Evolutionary conservation across 2,329 filamentous ascomycete species (phyloP).

Genomic region (Fusarium subtropicale): DNA sequence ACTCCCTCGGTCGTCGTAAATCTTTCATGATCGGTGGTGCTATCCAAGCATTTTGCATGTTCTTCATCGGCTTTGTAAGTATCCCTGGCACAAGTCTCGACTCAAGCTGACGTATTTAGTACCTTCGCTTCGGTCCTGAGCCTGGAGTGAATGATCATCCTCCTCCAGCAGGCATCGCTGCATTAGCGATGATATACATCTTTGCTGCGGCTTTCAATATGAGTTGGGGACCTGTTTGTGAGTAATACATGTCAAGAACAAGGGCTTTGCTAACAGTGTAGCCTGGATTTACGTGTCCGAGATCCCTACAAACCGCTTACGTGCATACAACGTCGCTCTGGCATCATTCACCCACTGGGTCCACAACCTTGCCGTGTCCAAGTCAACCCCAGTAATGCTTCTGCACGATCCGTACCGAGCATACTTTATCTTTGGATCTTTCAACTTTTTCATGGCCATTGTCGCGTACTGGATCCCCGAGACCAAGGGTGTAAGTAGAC

Average conservation of each 20-base stretch:
- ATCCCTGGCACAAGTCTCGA: accelerated
- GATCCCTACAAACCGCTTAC: constrained; percentile 69
- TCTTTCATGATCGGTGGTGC: constrained; percentile 46
- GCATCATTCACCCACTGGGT: constrained; percentile 73
- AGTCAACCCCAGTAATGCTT: constrained; percentile 71
- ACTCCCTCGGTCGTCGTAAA: constrained; percentile 70
- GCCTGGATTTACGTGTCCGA: constrained; percentile 65
- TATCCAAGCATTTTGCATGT: constrained; percentile 58
- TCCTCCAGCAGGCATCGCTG: constrained; percentile 61
- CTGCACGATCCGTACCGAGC: constrained; percentile 57
- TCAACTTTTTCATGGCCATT: constrained; percentile 68
- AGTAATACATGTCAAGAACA: constrained; percentile 47
- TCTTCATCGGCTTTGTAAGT: constrained; percentile 66
- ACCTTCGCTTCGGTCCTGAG: constrained; percentile 62
- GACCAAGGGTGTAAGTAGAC: constrained; percentile 63
- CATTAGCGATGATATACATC: constrained; percentile 70
- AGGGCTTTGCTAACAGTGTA: not conserved
- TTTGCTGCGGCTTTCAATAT: constrained; percentile 72
- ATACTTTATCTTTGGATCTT: constrained; percentile 69
- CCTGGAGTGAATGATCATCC: constrained; percentile 50
- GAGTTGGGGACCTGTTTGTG: constrained; percentile 72
- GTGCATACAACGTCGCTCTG: constrained; percentile 69
- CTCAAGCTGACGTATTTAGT: constrained; percentile 45
- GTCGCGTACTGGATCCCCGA: constrained; percentile 62
- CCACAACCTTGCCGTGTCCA: constrained; percentile 73